These are phyloP conservation scores for Curvularia verruculosa DNA, from an alignment of 2,329 filamentous ascomycete species.

Conservation along the genomic window DNA sequence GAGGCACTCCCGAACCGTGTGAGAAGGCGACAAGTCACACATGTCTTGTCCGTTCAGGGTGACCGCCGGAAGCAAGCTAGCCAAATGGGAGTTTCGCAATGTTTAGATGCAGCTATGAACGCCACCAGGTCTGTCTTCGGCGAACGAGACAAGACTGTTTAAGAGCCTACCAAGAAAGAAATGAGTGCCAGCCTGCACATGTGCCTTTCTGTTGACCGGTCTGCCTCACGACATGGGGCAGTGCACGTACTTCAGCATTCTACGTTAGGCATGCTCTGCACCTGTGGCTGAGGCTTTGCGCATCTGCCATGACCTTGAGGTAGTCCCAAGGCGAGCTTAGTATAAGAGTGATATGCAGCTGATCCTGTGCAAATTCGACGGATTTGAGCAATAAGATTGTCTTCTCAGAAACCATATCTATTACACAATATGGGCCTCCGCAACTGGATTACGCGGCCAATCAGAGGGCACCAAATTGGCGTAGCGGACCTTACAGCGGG, in stretches of 20 bases:
- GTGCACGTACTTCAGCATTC: constrained; percentile 7
- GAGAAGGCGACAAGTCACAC: background rate
- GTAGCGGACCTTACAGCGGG: constrained; percentile 42
- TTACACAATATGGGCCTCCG: constrained; percentile 33
- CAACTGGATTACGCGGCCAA: constrained; percentile 41
- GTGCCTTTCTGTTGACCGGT: constrained; percentile 23
- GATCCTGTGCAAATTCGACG: background rate
- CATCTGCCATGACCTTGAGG: constrained; percentile 20
- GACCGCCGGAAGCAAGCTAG: background rate
- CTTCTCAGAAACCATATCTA: background rate
- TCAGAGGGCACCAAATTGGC: constrained; percentile 38
- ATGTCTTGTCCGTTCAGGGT: constrained; percentile 1
- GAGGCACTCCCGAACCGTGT: background rate
- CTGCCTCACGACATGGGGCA: constrained; percentile 10
- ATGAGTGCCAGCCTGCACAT: constrained; percentile 5
- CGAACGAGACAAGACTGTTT: constrained; percentile 1
- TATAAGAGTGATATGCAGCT: constrained; percentile 6
- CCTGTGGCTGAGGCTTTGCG: constrained; percentile 29
- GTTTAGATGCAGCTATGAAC: constrained; percentile 4
- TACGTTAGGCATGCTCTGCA: constrained; percentile 1
- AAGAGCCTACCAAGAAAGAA: constrained; percentile 3
- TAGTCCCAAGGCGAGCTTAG: constrained; percentile 7
- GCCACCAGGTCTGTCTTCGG: constrained; percentile 18
- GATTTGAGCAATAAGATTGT: background rate
- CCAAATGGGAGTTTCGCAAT: constrained; percentile 8